phyloP scores from a whole-genome alignment of 306 rosid genomes.

The Echinosophora koreensis region DNA sequence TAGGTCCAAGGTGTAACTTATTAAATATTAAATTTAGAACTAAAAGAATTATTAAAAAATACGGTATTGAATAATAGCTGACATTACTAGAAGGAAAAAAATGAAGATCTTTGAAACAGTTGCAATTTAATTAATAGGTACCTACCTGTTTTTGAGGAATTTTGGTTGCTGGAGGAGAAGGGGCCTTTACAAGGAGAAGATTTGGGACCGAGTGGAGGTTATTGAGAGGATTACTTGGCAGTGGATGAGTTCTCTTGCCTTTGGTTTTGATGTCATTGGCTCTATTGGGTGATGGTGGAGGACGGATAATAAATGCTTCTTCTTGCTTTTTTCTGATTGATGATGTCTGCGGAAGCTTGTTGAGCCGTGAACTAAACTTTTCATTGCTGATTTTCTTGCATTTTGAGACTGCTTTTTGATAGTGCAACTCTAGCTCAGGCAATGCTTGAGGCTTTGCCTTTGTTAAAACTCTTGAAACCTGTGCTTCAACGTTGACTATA shows the following conservation, averaged over 20 bases:
- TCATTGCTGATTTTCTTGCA: constrained; percentile 40
- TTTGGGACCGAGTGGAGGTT: constrained; percentile 57
- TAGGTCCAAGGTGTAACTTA: no score
- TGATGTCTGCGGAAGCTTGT: constrained; percentile 58
- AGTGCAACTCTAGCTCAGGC: constrained; percentile 42
- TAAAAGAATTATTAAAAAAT: no score
- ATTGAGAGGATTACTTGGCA: constrained; percentile 62
- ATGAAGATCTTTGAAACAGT: constrained; percentile 9
- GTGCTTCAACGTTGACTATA: constrained; percentile 42
- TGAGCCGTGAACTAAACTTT: constrained; percentile 53
- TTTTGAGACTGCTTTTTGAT: constrained; percentile 45
- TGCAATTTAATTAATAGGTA: constrained; percentile 10
- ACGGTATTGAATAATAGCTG: background rate
- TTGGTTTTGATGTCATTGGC: constrained; percentile 58
- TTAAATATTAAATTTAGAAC: no score
- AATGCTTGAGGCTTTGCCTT: constrained; percentile 53
- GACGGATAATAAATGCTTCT: constrained; percentile 74
- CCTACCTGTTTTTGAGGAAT: constrained; percentile 65
- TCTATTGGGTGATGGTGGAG: constrained; percentile 58
- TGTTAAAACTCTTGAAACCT: constrained; percentile 44
- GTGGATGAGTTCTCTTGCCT: constrained; percentile 65
- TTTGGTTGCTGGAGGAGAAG: constrained; percentile 48
- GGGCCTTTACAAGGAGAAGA: constrained; percentile 58
- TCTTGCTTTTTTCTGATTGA: constrained; percentile 66
- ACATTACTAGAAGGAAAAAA: background rate